phyloP scores from a whole-genome alignment of 1,284 basidiomycete genomes.

The Apiotrichum veenhuisii region DNA sequence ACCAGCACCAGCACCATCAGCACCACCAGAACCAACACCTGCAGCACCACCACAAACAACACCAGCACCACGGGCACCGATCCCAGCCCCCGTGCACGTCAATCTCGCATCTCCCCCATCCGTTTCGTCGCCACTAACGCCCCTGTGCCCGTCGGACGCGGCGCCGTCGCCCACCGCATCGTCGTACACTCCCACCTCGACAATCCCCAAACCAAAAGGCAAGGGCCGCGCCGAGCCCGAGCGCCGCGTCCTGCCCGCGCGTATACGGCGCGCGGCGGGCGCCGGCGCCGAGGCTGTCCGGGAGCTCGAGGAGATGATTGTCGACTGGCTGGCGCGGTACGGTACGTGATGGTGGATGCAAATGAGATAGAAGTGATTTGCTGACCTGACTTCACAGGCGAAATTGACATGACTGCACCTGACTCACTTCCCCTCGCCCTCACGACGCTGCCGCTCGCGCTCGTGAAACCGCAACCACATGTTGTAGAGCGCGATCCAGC shows the following conservation, averaged over 20 bases:
- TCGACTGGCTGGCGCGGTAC: constrained; percentile 72
- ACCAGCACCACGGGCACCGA: background rate
- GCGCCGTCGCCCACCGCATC: background rate
- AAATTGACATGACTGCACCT: constrained; percentile 66
- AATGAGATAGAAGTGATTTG: no score
- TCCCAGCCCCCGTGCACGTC: background rate
- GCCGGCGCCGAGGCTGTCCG: constrained; percentile 54
- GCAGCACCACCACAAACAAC: background rate
- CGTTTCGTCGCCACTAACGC: background rate
- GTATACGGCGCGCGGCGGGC: constrained; percentile 70
- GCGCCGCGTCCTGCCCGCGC: constrained; percentile 72
- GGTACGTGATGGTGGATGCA: constrained; percentile 56
- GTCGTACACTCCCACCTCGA: background rate
- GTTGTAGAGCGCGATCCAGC: no score
- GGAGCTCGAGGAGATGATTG: constrained; percentile 74
- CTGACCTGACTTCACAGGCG: constrained; percentile 53
- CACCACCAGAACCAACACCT: background rate
- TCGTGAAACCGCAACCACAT: constrained; percentile 23
- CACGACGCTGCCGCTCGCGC: constrained; percentile 54
- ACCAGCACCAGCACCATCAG: background rate
- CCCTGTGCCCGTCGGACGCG: background rate
- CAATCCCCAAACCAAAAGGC: constrained; percentile 3
- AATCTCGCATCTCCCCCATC: background rate
- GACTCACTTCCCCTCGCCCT: constrained; percentile 61
- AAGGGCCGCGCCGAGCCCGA: constrained; percentile 41